Evolutionary conservation across 768 basidiomycete genomes (phyloP), one percentile per base, ranked within the genome.

Genomic region (Kwoniella pini): DNA sequence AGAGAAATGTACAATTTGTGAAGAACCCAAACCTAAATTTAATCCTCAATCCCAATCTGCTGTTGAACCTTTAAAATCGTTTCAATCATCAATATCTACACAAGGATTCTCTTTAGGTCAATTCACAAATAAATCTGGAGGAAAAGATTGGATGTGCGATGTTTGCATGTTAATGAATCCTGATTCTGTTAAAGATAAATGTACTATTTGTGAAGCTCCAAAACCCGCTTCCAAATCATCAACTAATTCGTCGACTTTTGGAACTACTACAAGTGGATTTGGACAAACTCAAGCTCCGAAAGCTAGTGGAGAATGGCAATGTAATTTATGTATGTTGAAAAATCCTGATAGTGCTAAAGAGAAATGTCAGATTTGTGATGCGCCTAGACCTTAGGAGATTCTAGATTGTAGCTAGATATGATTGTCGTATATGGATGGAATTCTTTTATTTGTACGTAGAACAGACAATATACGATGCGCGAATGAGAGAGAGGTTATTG

Each of bases 1-100:
- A 57, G 81, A 81, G 28, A 84, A 84, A 66, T 84, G 83, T 63
- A 77, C 76, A 4, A 58, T 82, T 13, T 84, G 83, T 48, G 84
- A 83, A 27, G 62, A 79, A 1, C 79, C 79, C 12, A 11, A 42
- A 30, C 54, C 42, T 36, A 28, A 19, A 1, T 38, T 26, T 15
- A 55, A 40, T 9, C 12, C 21, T 39, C 33, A 10, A 40, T 15
- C 26, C 28, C 33, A 13, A 6, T 6, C 49, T 30, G 10, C 33
- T 5, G n/a, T n/a, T 0, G 13, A 24, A 22, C 54, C n/a, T n/a
- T n/a, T n/a, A 2, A n/a, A n/a, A 17, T 26, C n/a, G 21, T 36
- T 36, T 36, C 33, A 19, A 31, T 38, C 40, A 43, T 46, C 44
- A 24, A 10, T 28, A 49, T 30, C 40, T 13, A 17, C 40, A 13